phyloP scores from a whole-genome alignment of 108 stramenopile species.

The Cyclotella cryptica region DNA sequence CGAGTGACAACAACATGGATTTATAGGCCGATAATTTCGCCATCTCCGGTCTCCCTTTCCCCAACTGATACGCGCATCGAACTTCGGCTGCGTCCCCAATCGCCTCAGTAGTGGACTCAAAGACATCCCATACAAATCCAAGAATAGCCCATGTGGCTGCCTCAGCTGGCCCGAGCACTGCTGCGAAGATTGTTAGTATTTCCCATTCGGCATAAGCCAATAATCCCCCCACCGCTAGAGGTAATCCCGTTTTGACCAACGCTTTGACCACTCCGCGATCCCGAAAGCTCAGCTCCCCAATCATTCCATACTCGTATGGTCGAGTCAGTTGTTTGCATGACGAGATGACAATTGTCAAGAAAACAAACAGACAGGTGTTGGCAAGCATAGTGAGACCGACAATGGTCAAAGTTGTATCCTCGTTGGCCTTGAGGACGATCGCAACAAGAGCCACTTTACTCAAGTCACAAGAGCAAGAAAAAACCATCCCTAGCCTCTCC shows the following conservation, averaged over 20 bases:
- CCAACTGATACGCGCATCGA: conserved; percentile 70
- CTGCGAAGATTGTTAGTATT: conserved; percentile 66
- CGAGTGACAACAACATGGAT: conserved; percentile 53
- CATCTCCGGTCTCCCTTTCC: conserved; percentile 52
- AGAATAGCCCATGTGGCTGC: conserved; percentile 79
- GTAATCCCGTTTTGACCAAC: conserved; percentile 57
- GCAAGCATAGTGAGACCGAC: conserved; percentile 32
- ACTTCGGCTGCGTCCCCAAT: conserved; percentile 78
- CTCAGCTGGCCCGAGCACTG: conserved; percentile 74
- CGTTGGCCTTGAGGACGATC: not conserved
- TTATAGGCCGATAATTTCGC: conserved; percentile 68
- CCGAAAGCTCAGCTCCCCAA: conserved; percentile 7
- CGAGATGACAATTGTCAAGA: conserved; percentile 33
- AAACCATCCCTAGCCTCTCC: conserved; percentile 22
- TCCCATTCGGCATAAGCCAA: conserved; percentile 82
- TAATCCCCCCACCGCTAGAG: conserved; percentile 67
- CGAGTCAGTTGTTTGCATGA: conserved; percentile 5
- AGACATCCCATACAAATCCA: conserved; percentile 75
- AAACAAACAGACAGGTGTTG: conserved; percentile 25
- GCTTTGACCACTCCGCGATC: conserved; percentile 41
- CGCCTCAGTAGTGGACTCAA: conserved; percentile 77
- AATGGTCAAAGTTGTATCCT: conserved; percentile 37
- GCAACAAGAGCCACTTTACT: conserved; percentile 19
- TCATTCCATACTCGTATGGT: conserved; percentile 35
- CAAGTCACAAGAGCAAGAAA: not conserved